These are phyloP conservation scores for Candida boleticola DNA, from an alignment of 805 yeast genomes.

Conservation along the genomic window DNA sequence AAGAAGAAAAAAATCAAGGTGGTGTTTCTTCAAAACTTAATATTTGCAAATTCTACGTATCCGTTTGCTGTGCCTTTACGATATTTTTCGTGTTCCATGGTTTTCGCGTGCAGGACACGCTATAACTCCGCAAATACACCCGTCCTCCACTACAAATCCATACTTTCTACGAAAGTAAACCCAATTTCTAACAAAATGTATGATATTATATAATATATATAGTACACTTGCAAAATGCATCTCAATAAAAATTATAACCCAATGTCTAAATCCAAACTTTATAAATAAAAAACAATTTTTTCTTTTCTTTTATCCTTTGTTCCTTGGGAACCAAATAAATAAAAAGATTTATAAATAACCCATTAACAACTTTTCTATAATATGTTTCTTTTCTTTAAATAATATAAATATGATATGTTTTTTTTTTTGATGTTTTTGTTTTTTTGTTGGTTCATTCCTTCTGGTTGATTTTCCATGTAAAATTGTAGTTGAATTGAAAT, in stretches of 20 bases:
- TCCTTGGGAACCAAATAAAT: conserved; percentile 12
- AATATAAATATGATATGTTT: conserved; percentile 4
- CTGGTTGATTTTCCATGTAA: not conserved
- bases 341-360: conserved; percentile 25
- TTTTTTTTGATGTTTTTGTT: conserved; percentile 13
- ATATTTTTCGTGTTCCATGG: too few species aligned
- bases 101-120: too few species aligned
- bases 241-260: conserved; percentile 16
- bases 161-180: too few species aligned
- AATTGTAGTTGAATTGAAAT: too few species aligned
- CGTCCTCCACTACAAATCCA: too few species aligned
- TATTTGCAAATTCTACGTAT: too few species aligned
- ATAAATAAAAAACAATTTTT: conserved; percentile 13
- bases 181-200: conserved; percentile 6
- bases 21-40: too few species aligned
- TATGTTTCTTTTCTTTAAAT: conserved; percentile 10
- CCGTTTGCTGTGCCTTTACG: too few species aligned
- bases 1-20: too few species aligned
- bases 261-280: conserved; percentile 41
- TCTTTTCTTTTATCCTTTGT: not conserved
- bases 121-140: too few species aligned
- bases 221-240: conserved; percentile 24
- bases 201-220: conserved; percentile 16
- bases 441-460: too few species aligned
- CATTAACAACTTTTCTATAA: conserved; percentile 22